A percentile compares a stretch with the other conserved stretches of the same genome.
phyloP scores from a whole-genome alignment of 805 yeast species.

The Tetrapisispora nanseiensis region DNA sequence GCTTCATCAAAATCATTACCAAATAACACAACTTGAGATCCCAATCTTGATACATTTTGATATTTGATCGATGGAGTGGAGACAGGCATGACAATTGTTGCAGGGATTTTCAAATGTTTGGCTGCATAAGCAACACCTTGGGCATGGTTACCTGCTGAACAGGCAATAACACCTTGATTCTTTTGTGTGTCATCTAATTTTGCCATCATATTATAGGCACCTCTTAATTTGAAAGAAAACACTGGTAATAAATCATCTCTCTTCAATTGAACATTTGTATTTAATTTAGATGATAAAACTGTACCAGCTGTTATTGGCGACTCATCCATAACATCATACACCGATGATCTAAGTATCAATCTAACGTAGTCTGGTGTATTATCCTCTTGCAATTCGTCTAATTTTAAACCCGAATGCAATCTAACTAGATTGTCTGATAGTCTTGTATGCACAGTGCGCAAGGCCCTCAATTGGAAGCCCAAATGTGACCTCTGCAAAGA shows the following conservation, averaged over 20 bases:
- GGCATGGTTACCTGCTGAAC: constrained; percentile 98
- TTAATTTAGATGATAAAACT: constrained; percentile 62
- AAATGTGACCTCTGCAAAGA: neutral
- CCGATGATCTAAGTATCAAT: constrained; percentile 81
- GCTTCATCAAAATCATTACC: constrained; percentile 97
- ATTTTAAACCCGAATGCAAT: constrained; percentile 24
- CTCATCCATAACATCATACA: constrained; percentile 89
- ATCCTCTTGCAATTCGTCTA: constrained; percentile 43
- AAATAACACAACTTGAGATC: constrained; percentile 83
- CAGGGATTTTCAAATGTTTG: constrained; percentile 71
- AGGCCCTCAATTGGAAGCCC: neutral
- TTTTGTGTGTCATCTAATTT: constrained; percentile 50
- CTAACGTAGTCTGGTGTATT: constrained; percentile 91
- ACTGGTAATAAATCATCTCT: constrained; percentile 93
- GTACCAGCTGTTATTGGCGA: constrained; percentile 75
- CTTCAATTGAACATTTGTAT: constrained; percentile 67
- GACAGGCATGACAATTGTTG: constrained; percentile 96
- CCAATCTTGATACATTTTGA: constrained; percentile 82
- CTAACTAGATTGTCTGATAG: constrained; percentile 1
- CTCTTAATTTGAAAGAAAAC: constrained; percentile 90
- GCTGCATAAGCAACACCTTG: constrained; percentile 98
- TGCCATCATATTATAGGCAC: constrained; percentile 96
- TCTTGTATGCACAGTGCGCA: neutral
- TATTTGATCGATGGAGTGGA: constrained; percentile 94
- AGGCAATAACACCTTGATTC: constrained; percentile 88